Conservation (phyloP, 2,329 filamentous ascomycete species). For the Aspergillus felis region DNA sequence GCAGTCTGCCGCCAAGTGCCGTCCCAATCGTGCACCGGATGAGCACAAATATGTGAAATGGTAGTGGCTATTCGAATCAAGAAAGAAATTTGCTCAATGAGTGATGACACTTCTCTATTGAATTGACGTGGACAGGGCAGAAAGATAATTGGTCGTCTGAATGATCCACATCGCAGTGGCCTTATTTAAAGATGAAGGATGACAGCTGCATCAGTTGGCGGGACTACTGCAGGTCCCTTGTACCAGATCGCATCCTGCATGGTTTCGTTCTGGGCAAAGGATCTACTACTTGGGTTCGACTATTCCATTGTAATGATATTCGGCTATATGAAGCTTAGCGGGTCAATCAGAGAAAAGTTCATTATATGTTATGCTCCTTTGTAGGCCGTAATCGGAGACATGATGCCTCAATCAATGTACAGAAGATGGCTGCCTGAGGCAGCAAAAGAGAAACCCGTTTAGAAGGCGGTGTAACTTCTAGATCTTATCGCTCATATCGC, state of each 20-base stretch:
- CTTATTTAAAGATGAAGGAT: neutral
- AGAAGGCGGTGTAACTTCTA: neutral
- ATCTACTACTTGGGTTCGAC: neutral
- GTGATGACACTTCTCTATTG: neutral
- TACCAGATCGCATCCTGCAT: neutral
- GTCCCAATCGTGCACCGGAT: constrained; percentile 70
- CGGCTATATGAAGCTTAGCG: neutral
- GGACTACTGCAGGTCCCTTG: neutral
- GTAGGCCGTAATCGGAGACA: neutral
- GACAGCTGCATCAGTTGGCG: neutral
- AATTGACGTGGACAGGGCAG: neutral
- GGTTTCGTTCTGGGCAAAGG: neutral
- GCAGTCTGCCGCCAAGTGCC: constrained; percentile 77
- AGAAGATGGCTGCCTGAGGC: neutral
- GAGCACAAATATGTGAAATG: constrained; percentile 39
- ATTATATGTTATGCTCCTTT: neutral
- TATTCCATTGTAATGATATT: neutral
- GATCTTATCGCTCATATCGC: neutral
- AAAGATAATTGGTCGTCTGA: neutral
- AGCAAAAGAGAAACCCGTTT: neutral
- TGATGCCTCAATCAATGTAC: neutral
- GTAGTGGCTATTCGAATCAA: neutral
- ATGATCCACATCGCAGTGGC: neutral
- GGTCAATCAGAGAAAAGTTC: neutral
- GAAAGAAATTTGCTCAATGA: neutral